Evolutionary conservation across 2,329 filamentous ascomycete genomes (phyloP), one percentile per base, ranked within the genome.

Genomic region (Epichloe amarillans): DNA sequence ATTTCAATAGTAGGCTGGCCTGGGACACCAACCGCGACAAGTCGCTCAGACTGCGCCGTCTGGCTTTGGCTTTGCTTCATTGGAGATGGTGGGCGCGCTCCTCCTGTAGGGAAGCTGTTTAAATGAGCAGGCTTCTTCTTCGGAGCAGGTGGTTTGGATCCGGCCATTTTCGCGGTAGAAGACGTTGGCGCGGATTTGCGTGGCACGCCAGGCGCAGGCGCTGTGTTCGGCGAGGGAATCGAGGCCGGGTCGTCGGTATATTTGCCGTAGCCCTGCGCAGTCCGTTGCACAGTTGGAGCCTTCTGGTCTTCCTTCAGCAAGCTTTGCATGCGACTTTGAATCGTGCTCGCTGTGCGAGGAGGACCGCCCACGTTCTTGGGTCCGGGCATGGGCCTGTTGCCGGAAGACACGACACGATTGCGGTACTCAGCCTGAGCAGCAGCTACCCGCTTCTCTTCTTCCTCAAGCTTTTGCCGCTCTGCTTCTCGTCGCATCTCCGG

Each of bases 401-500:
- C 62, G 2, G 62, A 59, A 17, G 64, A 57, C 42, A 71, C 72
- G 19, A 95, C 70, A 21, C 85, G 81, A 58, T 82, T 82, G 36
- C 86, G 81, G 65, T 97, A 95, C 66, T 95, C 90, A 2, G 87
- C 89, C 17, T 88, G 89, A 0, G 90, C 93, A 19, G 84, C 84
- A 45, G 88, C 88, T 2, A 98, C 93, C 3, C 93, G 80, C 60
- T 82, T 84, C 67, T 98, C 93, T 69, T 98, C 93, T 62, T 93
- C 83, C 17, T 83, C 84, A 2, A 96, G 75, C 50, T 83, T 80
- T 50, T 83, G 75, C 19, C 90, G 83, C 66, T 98, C 93, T 15
- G 95, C 74, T 63, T 98, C 93, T 35, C 93, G 84, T 47, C 88
- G 83, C 73, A 93, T 86, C 65, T 97, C 91, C 0, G 91, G 88